Conservation (phyloP, 768 basidiomycete species). For the Lactarius sanguifluus region DNA sequence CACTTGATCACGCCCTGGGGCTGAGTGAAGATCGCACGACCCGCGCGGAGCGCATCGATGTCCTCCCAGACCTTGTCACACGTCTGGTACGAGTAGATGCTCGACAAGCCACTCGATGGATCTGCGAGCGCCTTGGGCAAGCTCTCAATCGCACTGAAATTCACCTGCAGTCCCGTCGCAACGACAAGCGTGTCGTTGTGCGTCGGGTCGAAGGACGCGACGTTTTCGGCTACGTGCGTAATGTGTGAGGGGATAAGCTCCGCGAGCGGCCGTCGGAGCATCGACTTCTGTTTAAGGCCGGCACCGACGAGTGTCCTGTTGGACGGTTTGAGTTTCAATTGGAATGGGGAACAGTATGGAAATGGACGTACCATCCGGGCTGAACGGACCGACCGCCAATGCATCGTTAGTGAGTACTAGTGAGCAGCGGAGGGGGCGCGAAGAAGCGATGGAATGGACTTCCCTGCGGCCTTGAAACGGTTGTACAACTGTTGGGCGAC, state of each 20-base stretch:
- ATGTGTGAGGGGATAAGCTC: constrained; percentile 77
- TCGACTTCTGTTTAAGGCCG: constrained; percentile 72
- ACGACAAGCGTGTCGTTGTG: constrained; percentile 84
- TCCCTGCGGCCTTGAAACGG: constrained; percentile 69
- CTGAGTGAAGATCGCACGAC: constrained; percentile 93
- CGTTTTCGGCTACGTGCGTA: constrained; percentile 66
- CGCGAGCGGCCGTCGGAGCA: constrained; percentile 62
- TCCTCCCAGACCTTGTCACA: constrained; percentile 89
- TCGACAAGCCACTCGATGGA: constrained; percentile 77
- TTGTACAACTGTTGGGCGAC: constrained; percentile 88
- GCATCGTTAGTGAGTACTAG: constrained; percentile 17
- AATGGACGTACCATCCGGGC: constrained; percentile 78
- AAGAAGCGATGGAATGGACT: constrained; percentile 31
- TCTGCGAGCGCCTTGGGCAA: constrained; percentile 76
- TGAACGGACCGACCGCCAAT: constrained; percentile 37
- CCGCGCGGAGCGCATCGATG: constrained; percentile 70
- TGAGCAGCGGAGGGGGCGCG: neutral
- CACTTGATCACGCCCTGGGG: constrained; percentile 93
- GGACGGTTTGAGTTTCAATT: neutral
- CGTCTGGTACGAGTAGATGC: constrained; percentile 88
- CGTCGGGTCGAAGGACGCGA: constrained; percentile 71
- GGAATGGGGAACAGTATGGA: neutral
- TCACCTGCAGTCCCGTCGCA: constrained; percentile 84
- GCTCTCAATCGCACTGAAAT: constrained; percentile 75
- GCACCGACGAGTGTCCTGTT: constrained; percentile 87